phyloP scores from a whole-genome alignment of 108 stramenopile species.

The Asterionellopsis glacialis region DNA sequence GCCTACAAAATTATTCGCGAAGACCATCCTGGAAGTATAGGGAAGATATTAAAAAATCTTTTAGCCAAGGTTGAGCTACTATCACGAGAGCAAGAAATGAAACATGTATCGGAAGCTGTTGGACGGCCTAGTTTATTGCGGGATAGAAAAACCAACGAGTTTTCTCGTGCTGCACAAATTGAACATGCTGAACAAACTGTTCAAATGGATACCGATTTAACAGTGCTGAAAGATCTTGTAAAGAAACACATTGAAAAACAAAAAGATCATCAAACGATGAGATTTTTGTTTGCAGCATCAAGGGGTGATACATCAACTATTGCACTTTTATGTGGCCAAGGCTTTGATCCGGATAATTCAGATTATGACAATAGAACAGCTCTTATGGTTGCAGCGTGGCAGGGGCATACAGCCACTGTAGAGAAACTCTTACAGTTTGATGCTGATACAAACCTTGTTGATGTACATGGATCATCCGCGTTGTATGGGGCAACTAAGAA shows the following conservation, averaged over 20 bases:
- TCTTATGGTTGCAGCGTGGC: conserved; percentile 69
- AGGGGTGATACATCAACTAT: conserved; percentile 62
- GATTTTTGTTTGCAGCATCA: conserved; percentile 56
- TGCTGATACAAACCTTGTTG: conserved; percentile 53
- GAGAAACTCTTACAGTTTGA: conserved; percentile 35
- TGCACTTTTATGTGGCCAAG: conserved; percentile 54
- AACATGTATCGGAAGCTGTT: too few species aligned
- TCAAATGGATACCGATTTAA: conserved; percentile 10
- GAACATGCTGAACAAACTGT: background rate
- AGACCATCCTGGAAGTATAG: conserved; percentile 39
- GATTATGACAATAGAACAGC: conserved; percentile 71
- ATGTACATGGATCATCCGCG: conserved; percentile 62
- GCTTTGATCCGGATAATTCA: conserved; percentile 60
- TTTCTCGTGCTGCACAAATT: too few species aligned
- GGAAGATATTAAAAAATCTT: conserved; percentile 35
- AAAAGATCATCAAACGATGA: conserved; percentile 59
- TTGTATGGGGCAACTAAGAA: conserved; percentile 55
- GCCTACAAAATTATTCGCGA: conserved; percentile 32
- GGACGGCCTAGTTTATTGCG: too few species aligned
- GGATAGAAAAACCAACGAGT: too few species aligned
- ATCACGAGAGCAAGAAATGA: too few species aligned
- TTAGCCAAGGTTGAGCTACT: conserved; percentile 19
- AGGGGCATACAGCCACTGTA: conserved; percentile 59
- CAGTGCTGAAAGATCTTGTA: conserved; percentile 46
- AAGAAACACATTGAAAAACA: conserved; percentile 58